These are phyloP conservation scores for Beauveria sp. DNA, from an alignment of 2,329 filamentous ascomycete genomes.

Conservation along the genomic window DNA sequence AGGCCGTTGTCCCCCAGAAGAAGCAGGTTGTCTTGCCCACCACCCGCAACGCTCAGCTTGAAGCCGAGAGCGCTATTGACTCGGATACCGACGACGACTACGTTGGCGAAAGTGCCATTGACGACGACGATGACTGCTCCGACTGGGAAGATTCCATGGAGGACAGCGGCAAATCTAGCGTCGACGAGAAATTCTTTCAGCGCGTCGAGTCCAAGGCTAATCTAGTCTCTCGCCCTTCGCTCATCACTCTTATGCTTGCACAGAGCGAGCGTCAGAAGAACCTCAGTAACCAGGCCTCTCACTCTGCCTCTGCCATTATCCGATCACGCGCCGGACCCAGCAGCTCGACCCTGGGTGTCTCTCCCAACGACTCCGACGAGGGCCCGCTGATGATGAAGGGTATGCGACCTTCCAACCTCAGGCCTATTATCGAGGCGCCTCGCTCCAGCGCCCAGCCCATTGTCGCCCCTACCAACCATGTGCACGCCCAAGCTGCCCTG, in stretches of 20 bases:
- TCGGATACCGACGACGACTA: conserved; percentile 60
- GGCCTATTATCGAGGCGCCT: conserved; percentile 54
- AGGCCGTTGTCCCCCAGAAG: conserved; percentile 31
- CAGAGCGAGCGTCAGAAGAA: conserved; percentile 65
- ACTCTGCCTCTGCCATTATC: conserved; percentile 63
- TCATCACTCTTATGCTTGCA: conserved; percentile 81
- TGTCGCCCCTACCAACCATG: conserved; percentile 59
- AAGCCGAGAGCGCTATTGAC: conserved; percentile 45
- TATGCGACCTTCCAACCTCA: conserved; percentile 39
- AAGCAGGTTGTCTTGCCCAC: conserved; percentile 68
- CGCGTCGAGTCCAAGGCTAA: conserved; percentile 84
- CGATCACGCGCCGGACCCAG: conserved; percentile 46
- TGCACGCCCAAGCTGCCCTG: conserved; percentile 62
- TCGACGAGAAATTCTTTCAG: conserved; percentile 79
- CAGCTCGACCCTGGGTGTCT: conserved; percentile 36
- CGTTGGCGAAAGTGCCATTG: conserved; percentile 76
- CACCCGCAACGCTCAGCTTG: conserved; percentile 62
- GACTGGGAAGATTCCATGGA: conserved; percentile 63
- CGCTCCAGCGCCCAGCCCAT: conserved; percentile 70
- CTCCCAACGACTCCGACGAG: conserved; percentile 54
- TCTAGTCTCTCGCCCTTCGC: conserved; percentile 75
- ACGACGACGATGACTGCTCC: conserved; percentile 57
- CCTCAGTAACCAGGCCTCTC: conserved; percentile 60
- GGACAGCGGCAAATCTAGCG: conserved; percentile 75
- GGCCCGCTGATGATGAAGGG: conserved; percentile 59